These are phyloP conservation scores for Sordaria brevicollis DNA, from an alignment of 495 filamentous ascomycete genomes.

Conservation along the genomic window DNA sequence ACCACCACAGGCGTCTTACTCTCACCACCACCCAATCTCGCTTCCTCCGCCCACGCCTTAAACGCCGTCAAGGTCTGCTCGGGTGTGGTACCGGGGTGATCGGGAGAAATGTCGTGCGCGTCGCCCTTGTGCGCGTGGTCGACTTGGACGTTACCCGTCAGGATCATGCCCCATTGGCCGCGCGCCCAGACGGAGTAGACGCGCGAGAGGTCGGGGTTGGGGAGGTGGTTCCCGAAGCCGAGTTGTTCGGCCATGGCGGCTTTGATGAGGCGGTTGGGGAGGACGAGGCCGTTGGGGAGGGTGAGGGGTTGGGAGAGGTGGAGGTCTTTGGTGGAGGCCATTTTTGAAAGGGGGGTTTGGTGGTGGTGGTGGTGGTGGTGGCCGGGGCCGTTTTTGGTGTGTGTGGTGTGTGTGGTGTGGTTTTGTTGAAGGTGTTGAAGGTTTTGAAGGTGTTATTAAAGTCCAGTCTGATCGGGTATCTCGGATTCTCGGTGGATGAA, in stretches of 20 bases:
- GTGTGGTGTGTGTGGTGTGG: background rate
- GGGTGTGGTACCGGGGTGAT: constrained; percentile 13
- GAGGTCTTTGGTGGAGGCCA: background rate
- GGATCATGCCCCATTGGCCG: constrained; percentile 37
- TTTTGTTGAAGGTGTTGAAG: no score
- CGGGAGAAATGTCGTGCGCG: constrained; percentile 28
- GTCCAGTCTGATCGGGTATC: no score
- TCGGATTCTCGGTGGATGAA: no score
- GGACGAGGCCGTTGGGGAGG: constrained; percentile 23
- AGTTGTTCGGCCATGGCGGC: constrained; percentile 34
- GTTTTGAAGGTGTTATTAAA: no score
- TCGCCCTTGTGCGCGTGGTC: constrained; percentile 41
- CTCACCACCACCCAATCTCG: constrained; percentile 22
- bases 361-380: background rate
- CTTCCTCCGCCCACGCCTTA: constrained; percentile 35
- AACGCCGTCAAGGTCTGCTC: constrained; percentile 24
- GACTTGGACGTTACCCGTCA: constrained; percentile 44
- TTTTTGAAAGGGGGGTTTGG: no score
- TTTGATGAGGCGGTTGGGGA: constrained; percentile 33
- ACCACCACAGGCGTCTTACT: constrained; percentile 38
- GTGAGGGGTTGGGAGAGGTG: constrained; percentile 29
- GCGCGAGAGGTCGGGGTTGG: constrained; percentile 28
- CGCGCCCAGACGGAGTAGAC: constrained; percentile 50
- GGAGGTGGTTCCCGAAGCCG: constrained; percentile 31
- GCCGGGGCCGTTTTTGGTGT: no score